Evolutionary conservation across 2,329 filamentous ascomycete genomes (phyloP).

Genomic region (Cytospora chrysosperma): DNA sequence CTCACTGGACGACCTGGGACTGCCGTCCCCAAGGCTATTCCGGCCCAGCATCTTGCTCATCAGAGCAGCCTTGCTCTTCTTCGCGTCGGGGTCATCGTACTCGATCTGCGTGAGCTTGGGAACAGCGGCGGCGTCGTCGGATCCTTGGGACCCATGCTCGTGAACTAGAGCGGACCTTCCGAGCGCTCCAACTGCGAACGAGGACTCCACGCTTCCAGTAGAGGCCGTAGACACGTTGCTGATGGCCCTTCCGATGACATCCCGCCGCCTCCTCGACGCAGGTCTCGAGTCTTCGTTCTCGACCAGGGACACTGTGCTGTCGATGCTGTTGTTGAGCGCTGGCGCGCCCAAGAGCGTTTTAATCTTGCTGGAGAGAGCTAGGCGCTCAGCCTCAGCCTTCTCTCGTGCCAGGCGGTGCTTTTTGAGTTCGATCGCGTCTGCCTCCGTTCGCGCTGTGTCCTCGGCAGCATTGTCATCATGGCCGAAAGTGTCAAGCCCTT

Average conservation of each 20-base stretch:
- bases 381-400: slow-evolving; percentile 36
- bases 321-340: slow-evolving; percentile 1
- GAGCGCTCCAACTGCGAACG: slow-evolving; percentile 26
- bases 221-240: slow-evolving; percentile 57
- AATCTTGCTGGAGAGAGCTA: slow-evolving; percentile 43
- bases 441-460: not conserved
- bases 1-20: not conserved
- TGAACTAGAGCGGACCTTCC: slow-evolving; percentile 15
- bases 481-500: slow-evolving; percentile 9
- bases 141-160: slow-evolving; percentile 27
- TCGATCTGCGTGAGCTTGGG: slow-evolving; percentile 53
- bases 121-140: slow-evolving; percentile 22
- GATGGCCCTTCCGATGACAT: slow-evolving; percentile 57
- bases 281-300: slow-evolving; percentile 14
- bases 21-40: not conserved
- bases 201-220: slow-evolving; percentile 44
- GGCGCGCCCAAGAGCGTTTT: slow-evolving; percentile 39
- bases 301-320: slow-evolving; percentile 14
- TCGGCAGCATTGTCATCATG: slow-evolving; percentile 16
- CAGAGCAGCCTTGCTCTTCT: slow-evolving; percentile 42
- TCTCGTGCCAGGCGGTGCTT: slow-evolving; percentile 20
- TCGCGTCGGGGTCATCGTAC: slow-evolving; percentile 52
- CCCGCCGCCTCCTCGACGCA: slow-evolving; percentile 40
- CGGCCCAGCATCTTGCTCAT: slow-evolving; percentile 44
- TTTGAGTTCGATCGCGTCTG: slow-evolving; percentile 12